Base-by-base conservation (phyloP, 495 filamentous ascomycete genomes). In the Xylaria telfairii region DNA sequence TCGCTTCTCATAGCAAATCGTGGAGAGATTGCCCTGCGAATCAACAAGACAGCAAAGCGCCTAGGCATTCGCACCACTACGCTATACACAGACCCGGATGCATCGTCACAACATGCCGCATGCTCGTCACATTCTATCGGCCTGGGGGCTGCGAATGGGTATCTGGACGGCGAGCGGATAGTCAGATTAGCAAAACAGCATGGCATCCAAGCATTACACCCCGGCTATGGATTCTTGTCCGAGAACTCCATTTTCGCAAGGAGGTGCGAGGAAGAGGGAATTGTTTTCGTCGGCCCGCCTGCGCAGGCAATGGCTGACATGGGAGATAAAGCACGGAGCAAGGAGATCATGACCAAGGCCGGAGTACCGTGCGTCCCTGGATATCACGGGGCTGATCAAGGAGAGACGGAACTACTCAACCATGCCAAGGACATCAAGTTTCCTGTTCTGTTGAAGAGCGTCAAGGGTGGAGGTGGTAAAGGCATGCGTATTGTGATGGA, bases 351-450 rank as follows among this genome's bases (percentile, higher is more conserved):
- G 96, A 92, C 88, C 10, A 88, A 89, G 24, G 94, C 96, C 17
- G 94, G 93, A 15, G 96, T 99, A 12, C 95, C 95, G 7, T 98
- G 96, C 74, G 95, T 98, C 41, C 96, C 96, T 0, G 96, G 96
- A 0, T 99, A 99, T 72, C 96, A 98, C 76, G 96, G 96, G 37
- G 74, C 81, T 7, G 93, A 97, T 61, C 96, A 99, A 82, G 90
- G 91, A 68, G 87, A 90, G 4, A 80, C 84, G 39, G 88, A 91
- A 76, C 85, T 99, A 53, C 84, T 91, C 70, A 81, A 82, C 12
- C 87, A 95, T 77, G 96, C 96, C 21, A 87, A 88, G 70, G 89
- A 91, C 75, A 93, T 98, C 77, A 89, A 89, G 68, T 99, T 94
- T 71, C 96, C 96, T 0, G 96, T 99, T 19, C 87, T 99, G 19